phyloP scores from a whole-genome alignment of 2,329 filamentous ascomycete genomes.

The Zelopaecilomyces penicillatus region DNA sequence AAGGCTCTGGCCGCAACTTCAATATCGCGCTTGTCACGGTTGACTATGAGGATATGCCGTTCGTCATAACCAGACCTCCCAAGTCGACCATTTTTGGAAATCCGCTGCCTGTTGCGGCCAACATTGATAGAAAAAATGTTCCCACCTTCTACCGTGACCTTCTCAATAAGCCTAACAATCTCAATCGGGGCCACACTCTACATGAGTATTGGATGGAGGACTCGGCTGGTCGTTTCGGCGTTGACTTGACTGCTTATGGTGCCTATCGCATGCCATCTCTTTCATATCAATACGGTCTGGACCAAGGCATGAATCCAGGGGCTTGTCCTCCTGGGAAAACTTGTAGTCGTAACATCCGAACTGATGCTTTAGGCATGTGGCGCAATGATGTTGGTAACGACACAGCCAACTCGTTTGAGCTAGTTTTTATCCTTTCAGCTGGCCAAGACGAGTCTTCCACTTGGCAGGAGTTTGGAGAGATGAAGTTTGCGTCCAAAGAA shows the following conservation, averaged over 20 bases:
- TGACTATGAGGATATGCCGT: conserved; percentile 41
- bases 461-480: conserved; percentile 50
- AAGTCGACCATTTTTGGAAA: conserved; percentile 43
- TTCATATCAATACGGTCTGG: conserved; percentile 43
- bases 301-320: conserved; percentile 38
- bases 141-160: conserved; percentile 42
- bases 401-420: conserved; percentile 38
- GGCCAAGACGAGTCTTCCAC: conserved; percentile 48
- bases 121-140: conserved; percentile 35
- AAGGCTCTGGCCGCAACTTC: conserved; percentile 42
- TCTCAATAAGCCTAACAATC: conserved; percentile 38
- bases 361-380: conserved; percentile 41
- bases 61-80: conserved; percentile 37
- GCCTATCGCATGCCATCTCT: conserved; percentile 39
- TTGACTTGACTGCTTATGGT: conserved; percentile 44
- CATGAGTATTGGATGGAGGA: conserved; percentile 53
- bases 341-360: conserved; percentile 40
- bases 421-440: conserved; percentile 46
- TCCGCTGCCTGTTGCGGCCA: conserved; percentile 34
- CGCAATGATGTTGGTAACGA: conserved; percentile 41
- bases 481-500: conserved; percentile 39
- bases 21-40: conserved; percentile 46
- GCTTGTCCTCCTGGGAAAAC: conserved; percentile 34
- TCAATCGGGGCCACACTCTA: conserved; percentile 43
- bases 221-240: conserved; percentile 42